These are phyloP conservation scores for Nephelium lappaceum DNA, from an alignment of 345 rosid species.

Conservation along the genomic window DNA sequence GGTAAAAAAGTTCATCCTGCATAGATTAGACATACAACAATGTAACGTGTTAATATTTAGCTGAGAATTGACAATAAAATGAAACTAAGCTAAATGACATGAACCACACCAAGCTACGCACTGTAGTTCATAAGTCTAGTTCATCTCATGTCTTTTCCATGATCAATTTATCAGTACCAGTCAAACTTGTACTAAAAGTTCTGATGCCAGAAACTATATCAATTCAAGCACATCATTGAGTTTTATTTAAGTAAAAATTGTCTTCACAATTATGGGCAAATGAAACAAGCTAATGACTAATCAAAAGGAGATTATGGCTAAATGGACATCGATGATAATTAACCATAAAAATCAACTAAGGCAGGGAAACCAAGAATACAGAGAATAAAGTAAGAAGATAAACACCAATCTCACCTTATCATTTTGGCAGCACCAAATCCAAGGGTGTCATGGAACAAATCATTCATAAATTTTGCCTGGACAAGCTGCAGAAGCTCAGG, in stretches of 20 bases:
- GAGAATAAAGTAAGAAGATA: conserved; percentile 5
- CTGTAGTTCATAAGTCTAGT: background rate
- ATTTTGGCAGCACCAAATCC: conserved; percentile 98
- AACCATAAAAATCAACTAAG: background rate
- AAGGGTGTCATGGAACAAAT: conserved; percentile 79
- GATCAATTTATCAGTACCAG: background rate
- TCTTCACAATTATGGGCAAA: background rate
- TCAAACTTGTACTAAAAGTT: background rate
- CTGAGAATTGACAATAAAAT: background rate
- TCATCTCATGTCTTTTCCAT: background rate
- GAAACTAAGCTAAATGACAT: background rate
- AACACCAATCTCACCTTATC: conserved; percentile 60
- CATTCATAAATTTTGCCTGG: conserved; percentile 61
- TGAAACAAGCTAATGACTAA: background rate
- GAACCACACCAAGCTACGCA: background rate
- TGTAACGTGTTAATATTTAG: background rate
- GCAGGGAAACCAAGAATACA: background rate
- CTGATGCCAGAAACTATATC: background rate
- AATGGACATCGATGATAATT: background rate
- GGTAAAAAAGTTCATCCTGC: background rate
- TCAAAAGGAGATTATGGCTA: background rate
- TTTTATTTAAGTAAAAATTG: background rate
- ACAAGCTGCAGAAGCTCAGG: conserved; percentile 63
- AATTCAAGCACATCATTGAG: background rate
- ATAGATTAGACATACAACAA: too few species aligned